Base-by-base conservation (phyloP, 805 yeast species). In the Candida coleopterorum region DNA sequence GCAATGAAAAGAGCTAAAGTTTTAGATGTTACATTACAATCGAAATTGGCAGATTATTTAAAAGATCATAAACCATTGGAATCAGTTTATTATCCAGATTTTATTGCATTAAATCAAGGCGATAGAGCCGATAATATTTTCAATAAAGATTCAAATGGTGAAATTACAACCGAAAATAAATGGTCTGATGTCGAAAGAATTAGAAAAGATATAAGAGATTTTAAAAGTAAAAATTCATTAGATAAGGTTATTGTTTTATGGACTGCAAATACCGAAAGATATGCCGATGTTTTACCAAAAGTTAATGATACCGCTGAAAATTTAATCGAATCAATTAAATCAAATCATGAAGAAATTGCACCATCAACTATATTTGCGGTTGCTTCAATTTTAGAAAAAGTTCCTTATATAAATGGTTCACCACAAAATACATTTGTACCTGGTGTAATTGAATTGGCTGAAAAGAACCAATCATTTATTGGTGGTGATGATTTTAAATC, bases 351-450 rank as follows among this genome's bases (percentile, higher is more conserved):
- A 26, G 97, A 89, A 66, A 76, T 89, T 45, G 75, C 95, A 30
- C 96, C 97, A 43, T 86, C 96, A 10, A 87, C 96, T n/a, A 60
- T 89, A 36, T 89, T 90, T 55, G 97, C 97, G 8, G 85, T 86
- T 48, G 97, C 97, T 12, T 78, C 86, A 35, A 90, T 90, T 49
- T 73, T 89, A 54, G 97, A 90, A 62, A 74, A 77, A 29, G 79
- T 81, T 41, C 94, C 97, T 37, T 89, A 87, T 69, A 86, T 89
- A 62, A 89, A 89, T 55, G 97, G 97, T 32, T 87, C 96, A 27
- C 97, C 97, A 36, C 97, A 89, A 68, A 89, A 89, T 72, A 90
- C 97, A 36, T 89, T 90, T 68, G 96, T 87, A 39, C 97, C 97
- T 16, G 97, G 97, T 47, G 85, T 83, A 44, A 75, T 90, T 55